Evolutionary conservation across 768 basidiomycete species (phyloP), one percentile per base, ranked within the genome.

Genomic region (Mycena belliarum): DNA sequence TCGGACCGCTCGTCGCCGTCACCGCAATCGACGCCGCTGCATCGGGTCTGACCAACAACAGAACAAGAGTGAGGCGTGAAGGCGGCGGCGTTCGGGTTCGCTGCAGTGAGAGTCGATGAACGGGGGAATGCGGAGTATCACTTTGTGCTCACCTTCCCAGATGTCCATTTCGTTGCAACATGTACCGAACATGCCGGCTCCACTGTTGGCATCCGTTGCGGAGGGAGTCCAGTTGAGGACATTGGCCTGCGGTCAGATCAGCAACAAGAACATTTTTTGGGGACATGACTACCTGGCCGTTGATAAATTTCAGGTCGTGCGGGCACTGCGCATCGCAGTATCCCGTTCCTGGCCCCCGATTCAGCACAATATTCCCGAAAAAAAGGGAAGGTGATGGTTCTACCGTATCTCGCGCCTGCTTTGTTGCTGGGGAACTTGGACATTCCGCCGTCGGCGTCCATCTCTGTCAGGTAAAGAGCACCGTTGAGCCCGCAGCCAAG

Each of bases 81-180:
- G 14, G 55, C 41, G 6, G 55, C 48, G 33, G 49, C 41, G 20
- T 50, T 37, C 47, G 32, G 35, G 55, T 56, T 56, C 1, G 40
- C 55, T 57, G 20, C 7, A 5, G 15, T 18, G 4, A 20, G 4
- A 20, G 6, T 49, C 33, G 6, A 56, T 21, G n/a, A 4, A 35
- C 18, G 16, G 32, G n/a, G 9, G 4, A 11, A 2, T 21, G 5
- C 18, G 4, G 14, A 52, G 24, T 3, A 29, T 14, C 24, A 16
- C 9, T n/a, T 23, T 32, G 18, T 26, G 3, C 48, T 82, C 81
- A 56, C 54, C 55, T 63, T 82, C 81, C 82, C 82, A 83, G 64
- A 83, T 72, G 66, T 83, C 82, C 80, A 83, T 82, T 70, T 82
- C 81, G 53, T 68, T 73, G 67, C 82, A 84, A 75, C 82, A 83